phyloP scores from a whole-genome alignment of 257 asterid species.

The Cinchona pubescens region DNA sequence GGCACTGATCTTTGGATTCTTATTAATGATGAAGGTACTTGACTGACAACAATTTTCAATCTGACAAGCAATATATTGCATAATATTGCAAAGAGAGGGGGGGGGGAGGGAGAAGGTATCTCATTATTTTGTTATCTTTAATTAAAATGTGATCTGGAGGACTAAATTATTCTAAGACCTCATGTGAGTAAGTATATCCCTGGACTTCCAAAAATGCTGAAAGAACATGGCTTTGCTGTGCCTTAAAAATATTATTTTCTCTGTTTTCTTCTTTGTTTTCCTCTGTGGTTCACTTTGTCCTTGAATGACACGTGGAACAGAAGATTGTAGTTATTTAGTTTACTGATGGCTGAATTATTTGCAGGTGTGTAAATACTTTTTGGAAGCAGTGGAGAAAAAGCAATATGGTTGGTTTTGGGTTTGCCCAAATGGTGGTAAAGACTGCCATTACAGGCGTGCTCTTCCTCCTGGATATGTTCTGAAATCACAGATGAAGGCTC shows the following conservation, averaged over 20 bases:
- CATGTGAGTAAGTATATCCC: neutral
- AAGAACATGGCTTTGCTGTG: neutral
- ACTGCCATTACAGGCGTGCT: conserved; percentile 89
- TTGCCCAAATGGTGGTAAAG: conserved; percentile 91
- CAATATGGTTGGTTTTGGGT: conserved; percentile 99
- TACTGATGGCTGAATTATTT: conserved; percentile 5
- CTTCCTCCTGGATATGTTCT: conserved; percentile 94
- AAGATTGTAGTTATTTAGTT: neutral
- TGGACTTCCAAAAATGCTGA: neutral
- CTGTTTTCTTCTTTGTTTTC: neutral
- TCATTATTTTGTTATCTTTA: neutral
- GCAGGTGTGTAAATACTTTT: conserved; percentile 82
- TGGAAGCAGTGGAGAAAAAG: conserved; percentile 98
- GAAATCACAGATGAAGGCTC: conserved; percentile 97
- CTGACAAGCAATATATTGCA: neutral
- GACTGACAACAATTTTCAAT: neutral
- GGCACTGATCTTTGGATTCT: neutral
- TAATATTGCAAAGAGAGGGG: neutral
- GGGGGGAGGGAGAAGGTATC: neutral
- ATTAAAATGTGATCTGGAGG: neutral
- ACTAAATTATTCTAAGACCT: neutral
- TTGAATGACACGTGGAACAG: neutral
- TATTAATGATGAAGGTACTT: neutral
- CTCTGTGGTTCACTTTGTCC: neutral
- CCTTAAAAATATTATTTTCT: neutral